phyloP scores from a whole-genome alignment of 352 stramenopile species.

The Phytophthora rubi region DNA sequence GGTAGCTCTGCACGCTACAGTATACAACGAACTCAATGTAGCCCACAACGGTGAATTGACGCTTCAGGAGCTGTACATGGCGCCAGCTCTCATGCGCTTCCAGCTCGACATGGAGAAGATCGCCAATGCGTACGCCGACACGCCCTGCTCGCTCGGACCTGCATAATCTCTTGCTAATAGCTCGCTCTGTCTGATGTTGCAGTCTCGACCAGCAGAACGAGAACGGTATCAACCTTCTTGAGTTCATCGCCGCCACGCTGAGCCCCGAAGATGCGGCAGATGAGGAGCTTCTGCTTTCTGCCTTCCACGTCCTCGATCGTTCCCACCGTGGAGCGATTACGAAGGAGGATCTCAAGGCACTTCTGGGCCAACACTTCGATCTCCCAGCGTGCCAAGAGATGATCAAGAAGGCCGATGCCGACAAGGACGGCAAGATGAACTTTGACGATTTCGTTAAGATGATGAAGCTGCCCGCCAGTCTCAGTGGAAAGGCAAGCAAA shows the following conservation, averaged over 20 bases:
- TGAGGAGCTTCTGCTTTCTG: conserved; percentile 55
- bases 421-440: conserved; percentile 75
- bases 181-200: no score
- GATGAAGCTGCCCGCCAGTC: conserved; percentile 43
- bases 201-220: conserved; percentile 73
- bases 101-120: conserved; percentile 73
- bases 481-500: conserved; percentile 15
- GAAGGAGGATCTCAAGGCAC: conserved; percentile 50
- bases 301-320: conserved; percentile 72
- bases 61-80: conserved; percentile 64
- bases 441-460: conserved; percentile 79
- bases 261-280: conserved; percentile 63
- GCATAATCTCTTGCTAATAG: no score
- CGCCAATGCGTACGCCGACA: conserved; percentile 37
- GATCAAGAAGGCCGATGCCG: conserved; percentile 62
- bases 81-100: conserved; percentile 58
- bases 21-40: conserved; percentile 85
- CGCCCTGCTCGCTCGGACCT: no score
- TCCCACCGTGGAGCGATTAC: conserved; percentile 68
- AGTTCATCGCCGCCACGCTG: conserved; percentile 81
- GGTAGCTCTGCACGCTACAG: conserved; percentile 58
- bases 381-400: conserved; percentile 62
- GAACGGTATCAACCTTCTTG: conserved; percentile 76
- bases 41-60: conserved; percentile 79
- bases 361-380: conserved; percentile 74